Evolutionary conservation across 305 asterid genomes (phyloP).

Genomic region (Withania somnifera): DNA sequence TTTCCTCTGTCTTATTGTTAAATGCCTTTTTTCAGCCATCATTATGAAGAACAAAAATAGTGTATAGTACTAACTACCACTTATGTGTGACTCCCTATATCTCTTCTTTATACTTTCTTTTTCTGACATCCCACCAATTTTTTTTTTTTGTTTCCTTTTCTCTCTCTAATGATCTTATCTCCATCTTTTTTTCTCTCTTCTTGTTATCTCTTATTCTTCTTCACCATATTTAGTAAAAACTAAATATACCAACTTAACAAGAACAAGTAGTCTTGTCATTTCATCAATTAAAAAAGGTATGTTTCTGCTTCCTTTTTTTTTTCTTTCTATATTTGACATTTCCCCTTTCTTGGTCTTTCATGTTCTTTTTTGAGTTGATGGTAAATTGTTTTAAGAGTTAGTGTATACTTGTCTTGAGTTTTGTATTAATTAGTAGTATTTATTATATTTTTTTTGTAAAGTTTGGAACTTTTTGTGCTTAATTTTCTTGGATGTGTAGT

Average conservation of each 20-base stretch:
- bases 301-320: not conserved
- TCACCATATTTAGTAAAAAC: constrained; percentile 2
- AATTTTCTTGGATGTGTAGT: not conserved
- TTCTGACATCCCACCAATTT: not conserved
- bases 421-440: not conserved
- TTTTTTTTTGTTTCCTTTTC: too few species aligned
- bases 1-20: not conserved
- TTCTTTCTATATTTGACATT: not conserved
- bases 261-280: not conserved
- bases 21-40: not conserved
- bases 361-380: not conserved
- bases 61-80: not conserved
- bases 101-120: not conserved
- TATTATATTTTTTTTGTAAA: not conserved
- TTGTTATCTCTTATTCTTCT: not conserved
- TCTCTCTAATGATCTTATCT: constrained; percentile 2
- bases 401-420: not conserved
- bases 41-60: not conserved
- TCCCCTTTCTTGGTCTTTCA: not conserved
- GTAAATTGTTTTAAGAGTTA: not conserved
- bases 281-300: not conserved
- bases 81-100: not conserved
- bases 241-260: not conserved
- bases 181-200: not conserved
- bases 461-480: not conserved